These are phyloP conservation scores for Blyttiomyces sp. DNA, from an alignment of 371 early-diverging fungal species.

Conservation along the genomic window DNA sequence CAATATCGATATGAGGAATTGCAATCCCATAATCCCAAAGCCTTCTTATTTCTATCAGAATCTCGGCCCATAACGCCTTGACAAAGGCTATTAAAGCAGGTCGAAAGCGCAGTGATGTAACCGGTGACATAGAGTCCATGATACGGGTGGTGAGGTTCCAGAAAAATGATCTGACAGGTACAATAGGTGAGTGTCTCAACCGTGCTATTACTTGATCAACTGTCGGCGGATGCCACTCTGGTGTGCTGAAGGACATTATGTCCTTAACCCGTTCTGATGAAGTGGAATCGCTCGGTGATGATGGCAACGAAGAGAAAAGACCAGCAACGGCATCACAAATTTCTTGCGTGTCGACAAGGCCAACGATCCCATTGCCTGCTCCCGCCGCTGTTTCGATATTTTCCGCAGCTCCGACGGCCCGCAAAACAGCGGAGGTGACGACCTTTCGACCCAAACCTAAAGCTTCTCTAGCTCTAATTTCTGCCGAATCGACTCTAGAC, in stretches of 20 bases:
- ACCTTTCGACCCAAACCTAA: no score
- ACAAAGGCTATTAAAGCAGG: background rate
- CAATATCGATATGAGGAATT: slow-evolving; percentile 14
- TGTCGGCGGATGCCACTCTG: background rate
- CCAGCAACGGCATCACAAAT: no score
- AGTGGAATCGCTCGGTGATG: no score
- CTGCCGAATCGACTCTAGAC: no score
- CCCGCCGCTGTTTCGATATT: no score
- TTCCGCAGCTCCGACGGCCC: no score
- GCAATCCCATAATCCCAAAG: background rate
- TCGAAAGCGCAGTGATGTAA: background rate
- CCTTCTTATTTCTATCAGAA: background rate
- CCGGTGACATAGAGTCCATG: background rate
- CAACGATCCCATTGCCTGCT: no score
- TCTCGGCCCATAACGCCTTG: background rate
- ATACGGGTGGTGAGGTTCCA: background rate
- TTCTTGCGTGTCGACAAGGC: no score
- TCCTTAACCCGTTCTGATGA: no score
- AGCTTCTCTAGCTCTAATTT: no score
- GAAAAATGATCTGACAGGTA: background rate
- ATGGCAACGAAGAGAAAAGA: no score
- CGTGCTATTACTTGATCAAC: background rate
- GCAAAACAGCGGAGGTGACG: no score
- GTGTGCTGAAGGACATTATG: background rate
- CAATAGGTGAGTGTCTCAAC: background rate